A percentile compares a stretch with the other conserved stretches of the same genome.
Conservation (phyloP, 2,329 filamentous ascomycete genomes). For the Stylonectria norvegica region DNA sequence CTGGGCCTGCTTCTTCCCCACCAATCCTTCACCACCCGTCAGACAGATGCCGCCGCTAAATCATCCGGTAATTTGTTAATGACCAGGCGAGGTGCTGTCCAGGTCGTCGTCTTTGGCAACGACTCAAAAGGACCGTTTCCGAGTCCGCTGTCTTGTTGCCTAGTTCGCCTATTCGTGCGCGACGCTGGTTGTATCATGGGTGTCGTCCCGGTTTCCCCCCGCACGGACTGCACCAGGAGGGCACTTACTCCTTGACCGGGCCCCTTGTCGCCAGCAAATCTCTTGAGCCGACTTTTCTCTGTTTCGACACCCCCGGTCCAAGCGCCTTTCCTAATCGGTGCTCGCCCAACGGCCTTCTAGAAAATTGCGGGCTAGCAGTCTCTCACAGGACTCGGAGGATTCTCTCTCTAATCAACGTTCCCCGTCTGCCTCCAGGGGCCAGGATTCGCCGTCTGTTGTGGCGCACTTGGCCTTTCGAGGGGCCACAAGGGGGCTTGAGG, state of each 20-base stretch:
- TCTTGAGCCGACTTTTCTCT: constrained; percentile 26
- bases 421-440: constrained; percentile 22
- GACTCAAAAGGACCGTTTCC: constrained; percentile 16
- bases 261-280: constrained; percentile 26
- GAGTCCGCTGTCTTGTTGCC: constrained; percentile 4
- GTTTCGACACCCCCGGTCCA: constrained; percentile 21
- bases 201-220: constrained; percentile 17
- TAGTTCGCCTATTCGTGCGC: constrained; percentile 6
- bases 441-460: constrained; percentile 24
- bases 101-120: constrained; percentile 23
- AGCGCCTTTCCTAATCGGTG: constrained; percentile 20
- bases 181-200: constrained; percentile 14
- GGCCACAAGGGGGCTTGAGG: constrained; percentile 21
- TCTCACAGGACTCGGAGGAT: constrained; percentile 30
- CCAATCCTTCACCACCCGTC: constrained; percentile 21
- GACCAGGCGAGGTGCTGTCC: constrained; percentile 19
- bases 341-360: constrained; percentile 31
- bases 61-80: constrained; percentile 25
- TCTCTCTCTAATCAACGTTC: constrained; percentile 29
- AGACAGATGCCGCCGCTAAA: constrained; percentile 21
- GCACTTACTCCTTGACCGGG: constrained; percentile 7
- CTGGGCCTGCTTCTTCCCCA: constrained; percentile 23
- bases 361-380: constrained; percentile 29
- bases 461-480: constrained; percentile 21
- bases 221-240: constrained; percentile 9